Conservation (phyloP, 1,139 yeast genomes). For the Nadsonia commutata region DNA sequence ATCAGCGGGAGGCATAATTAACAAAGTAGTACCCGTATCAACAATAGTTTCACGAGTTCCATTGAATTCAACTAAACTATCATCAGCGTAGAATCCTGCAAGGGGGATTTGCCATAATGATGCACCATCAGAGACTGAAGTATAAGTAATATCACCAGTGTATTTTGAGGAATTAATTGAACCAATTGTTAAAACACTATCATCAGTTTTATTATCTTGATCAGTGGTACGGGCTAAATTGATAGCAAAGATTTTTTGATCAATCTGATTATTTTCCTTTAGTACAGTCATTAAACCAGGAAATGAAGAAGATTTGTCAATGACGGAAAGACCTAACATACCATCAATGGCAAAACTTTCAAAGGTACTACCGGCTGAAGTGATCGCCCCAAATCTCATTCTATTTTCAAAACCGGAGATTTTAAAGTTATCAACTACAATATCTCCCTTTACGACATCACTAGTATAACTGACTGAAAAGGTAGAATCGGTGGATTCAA, state of each 20-base stretch:
- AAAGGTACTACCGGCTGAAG: conserved; percentile 38
- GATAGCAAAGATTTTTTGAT: conserved; percentile 28
- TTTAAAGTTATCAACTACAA: conserved; percentile 28
- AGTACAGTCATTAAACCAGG: conserved; percentile 29
- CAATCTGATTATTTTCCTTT: conserved; percentile 24
- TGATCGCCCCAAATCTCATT: conserved; percentile 41
- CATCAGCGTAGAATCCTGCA: conserved; percentile 25
- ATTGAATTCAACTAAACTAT: conserved; percentile 22
- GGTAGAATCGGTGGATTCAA: conserved; percentile 14
- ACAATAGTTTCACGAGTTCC: conserved; percentile 33
- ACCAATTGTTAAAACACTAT: conserved; percentile 35
- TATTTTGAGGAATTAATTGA: conserved; percentile 28
- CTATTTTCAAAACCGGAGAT: conserved; percentile 31
- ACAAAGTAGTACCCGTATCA: conserved; percentile 56
- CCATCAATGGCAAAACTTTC: conserved; percentile 42
- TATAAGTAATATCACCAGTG: conserved; percentile 30
- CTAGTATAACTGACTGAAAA: conserved; percentile 41
- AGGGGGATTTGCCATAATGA: conserved; percentile 41
- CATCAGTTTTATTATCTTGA: conserved; percentile 15
- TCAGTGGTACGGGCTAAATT: conserved; percentile 27
- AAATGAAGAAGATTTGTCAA: conserved; percentile 19
- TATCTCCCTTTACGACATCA: conserved; percentile 39
- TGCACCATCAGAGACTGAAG: conserved; percentile 27
- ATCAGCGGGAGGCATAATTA: conserved; percentile 42
- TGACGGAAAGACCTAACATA: conserved; percentile 40